A percentile compares a stretch with the other conserved stretches of the same genome.
Evolutionary conservation across 164 flowering plant genomes (phyloP).

Genomic region (Nymphaea colorata): DNA sequence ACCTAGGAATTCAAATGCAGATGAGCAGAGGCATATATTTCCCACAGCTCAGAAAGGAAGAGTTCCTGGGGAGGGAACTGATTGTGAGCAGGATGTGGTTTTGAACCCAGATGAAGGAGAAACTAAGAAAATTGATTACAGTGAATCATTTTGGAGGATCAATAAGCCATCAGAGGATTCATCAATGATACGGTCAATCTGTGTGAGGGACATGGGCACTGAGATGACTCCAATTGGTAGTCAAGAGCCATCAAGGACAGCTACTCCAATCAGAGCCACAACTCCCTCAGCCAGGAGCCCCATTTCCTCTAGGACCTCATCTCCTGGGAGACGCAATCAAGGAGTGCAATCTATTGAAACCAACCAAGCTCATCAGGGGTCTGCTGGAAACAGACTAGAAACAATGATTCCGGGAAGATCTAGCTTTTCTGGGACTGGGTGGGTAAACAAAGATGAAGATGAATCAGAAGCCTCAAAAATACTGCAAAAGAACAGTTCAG

Average conservation of each 20-base stretch:
- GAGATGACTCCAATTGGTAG: slow-evolving; percentile 96
- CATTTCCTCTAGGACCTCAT: slow-evolving; percentile 54
- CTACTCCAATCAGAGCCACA: slow-evolving; percentile 65
- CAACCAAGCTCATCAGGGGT: slow-evolving; percentile 11
- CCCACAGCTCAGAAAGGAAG: slow-evolving; percentile 52
- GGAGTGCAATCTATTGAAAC: slow-evolving; percentile 22
- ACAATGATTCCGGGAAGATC: slow-evolving; percentile 14
- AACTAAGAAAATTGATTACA: slow-evolving; percentile 61
- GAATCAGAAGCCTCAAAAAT: slow-evolving; percentile 15
- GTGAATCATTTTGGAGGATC: slow-evolving; percentile 54
- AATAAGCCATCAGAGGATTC: slow-evolving; percentile 29
- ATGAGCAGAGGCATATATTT: slow-evolving; percentile 64
- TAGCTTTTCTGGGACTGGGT: slow-evolving; percentile 8
- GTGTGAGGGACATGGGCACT: slow-evolving; percentile 95
- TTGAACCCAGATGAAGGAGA: slow-evolving; percentile 26
- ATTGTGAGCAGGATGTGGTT: slow-evolving; percentile 6
- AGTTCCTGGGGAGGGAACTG: slow-evolving; percentile 25
- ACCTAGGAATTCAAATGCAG: slow-evolving; percentile 82
- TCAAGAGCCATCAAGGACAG: slow-evolving; percentile 86
- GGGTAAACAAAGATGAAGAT: slow-evolving; percentile 20
- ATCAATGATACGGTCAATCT: slow-evolving; percentile 46
- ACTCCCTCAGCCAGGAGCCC: slow-evolving; percentile 70
- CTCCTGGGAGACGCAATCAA: slow-evolving; percentile 45
- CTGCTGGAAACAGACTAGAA: slow-evolving; percentile 26
- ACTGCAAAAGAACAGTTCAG: slow-evolving; percentile 15